phyloP scores from a whole-genome alignment of 257 asterid genomes.

The Solanum pinnatisectum region DNA sequence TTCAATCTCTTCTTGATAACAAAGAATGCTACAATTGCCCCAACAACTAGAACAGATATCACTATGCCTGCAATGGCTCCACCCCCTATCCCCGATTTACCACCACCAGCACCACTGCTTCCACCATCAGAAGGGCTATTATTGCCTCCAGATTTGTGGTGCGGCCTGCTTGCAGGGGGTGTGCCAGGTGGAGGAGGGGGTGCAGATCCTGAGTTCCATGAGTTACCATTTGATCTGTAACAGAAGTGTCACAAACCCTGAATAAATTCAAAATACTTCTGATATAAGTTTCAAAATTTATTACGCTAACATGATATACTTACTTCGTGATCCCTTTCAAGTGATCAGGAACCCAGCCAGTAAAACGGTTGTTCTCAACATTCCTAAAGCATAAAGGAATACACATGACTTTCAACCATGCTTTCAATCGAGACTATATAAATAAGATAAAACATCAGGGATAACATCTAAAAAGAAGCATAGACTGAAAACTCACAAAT shows the following conservation, averaged over 20 bases:
- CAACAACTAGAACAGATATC: slow-evolving; percentile 42
- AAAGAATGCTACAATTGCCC: slow-evolving; percentile 53
- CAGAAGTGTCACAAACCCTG: slow-evolving; percentile 1
- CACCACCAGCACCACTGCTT: slow-evolving; percentile 23
- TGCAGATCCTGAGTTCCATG: slow-evolving; percentile 73
- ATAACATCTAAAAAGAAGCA: background rate
- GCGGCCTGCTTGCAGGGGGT: slow-evolving; percentile 63
- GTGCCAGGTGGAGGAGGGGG: slow-evolving; percentile 98
- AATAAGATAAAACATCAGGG: background rate
- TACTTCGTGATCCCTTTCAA: slow-evolving; percentile 62
- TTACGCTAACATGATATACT: slow-evolving; percentile 13
- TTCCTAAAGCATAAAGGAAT: slow-evolving; percentile 32
- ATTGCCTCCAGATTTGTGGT: slow-evolving; percentile 39
- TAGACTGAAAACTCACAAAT: slow-evolving; percentile 44
- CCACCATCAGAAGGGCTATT: slow-evolving; percentile 31
- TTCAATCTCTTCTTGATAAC: slow-evolving; percentile 47
- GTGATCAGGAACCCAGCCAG: slow-evolving; percentile 76
- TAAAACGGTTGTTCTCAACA: slow-evolving; percentile 81
- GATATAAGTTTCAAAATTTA: background rate
- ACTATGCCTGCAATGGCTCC: slow-evolving; percentile 69
- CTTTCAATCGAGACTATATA: background rate
- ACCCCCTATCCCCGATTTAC: slow-evolving; percentile 45
- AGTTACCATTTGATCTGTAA: slow-evolving; percentile 63
- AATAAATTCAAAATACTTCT: background rate
- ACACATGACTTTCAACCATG: background rate